These are phyloP conservation scores for Boletus eberwhitei DNA, from an alignment of 768 basidiomycete genomes.

Conservation along the genomic window DNA sequence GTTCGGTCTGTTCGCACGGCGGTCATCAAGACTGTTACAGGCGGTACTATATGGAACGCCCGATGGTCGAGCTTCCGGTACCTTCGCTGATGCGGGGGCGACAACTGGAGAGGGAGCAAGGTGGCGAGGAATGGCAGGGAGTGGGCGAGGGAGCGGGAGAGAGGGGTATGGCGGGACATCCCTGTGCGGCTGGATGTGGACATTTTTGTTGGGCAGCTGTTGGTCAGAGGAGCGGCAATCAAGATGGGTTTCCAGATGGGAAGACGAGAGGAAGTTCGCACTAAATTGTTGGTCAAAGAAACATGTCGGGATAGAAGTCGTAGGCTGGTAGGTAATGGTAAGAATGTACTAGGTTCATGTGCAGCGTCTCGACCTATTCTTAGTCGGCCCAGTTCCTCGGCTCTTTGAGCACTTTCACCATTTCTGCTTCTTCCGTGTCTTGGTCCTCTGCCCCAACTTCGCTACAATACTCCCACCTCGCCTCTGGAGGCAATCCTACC, in stretches of 20 bases:
- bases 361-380: not conserved
- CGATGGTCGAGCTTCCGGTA: slow-evolving; percentile 45
- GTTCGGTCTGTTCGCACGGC: slow-evolving; percentile 74
- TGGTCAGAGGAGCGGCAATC: slow-evolving; percentile 2
- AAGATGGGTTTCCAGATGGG: not conserved
- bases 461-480: slow-evolving; percentile 67
- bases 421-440: slow-evolving; percentile 47
- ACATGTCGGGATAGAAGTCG: not conserved
- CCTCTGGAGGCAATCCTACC: slow-evolving; percentile 62
- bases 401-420: slow-evolving; percentile 45
- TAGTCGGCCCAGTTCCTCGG: slow-evolving; percentile 18
- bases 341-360: too few relatives aligned
- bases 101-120: slow-evolving; percentile 16
- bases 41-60: slow-evolving; percentile 58
- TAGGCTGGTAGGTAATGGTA: too few relatives aligned
- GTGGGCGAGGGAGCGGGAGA: slow-evolving; percentile 2
- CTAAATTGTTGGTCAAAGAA: not conserved
- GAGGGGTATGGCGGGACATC: slow-evolving; percentile 43
- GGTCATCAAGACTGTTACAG: slow-evolving; percentile 80
- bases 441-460: slow-evolving; percentile 46
- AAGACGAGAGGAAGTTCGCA: not conserved
- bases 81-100: slow-evolving; percentile 20
- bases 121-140: slow-evolving; percentile 11
- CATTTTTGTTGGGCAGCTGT: slow-evolving; percentile 74
- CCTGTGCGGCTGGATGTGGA: slow-evolving; percentile 78